Evolutionary conservation across 176 grass and related monocot species (phyloP), one percentile per base, ranked within the genome.

Genomic region (Aegilops longissima): DNA sequence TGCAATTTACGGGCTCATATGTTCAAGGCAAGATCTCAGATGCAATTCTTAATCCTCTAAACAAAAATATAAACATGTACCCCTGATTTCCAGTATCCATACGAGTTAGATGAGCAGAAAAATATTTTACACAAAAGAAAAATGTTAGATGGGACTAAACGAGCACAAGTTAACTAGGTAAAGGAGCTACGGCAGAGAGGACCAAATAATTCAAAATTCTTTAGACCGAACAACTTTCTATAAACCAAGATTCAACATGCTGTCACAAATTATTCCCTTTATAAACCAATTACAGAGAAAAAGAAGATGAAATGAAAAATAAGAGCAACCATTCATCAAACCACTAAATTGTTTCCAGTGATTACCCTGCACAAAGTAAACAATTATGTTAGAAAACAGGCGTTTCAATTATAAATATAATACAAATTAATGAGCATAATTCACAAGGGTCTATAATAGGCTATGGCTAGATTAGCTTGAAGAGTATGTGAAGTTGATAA

Each of bases 241-340:
- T 91, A 88, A 85, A 85, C 65, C 86, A 88, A 85, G 82, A 91
- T 91, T 91, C 86, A 23, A 83, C 73, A 78, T 86, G 63, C 17
- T 84, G 89, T 88, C 86, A 82, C 86, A 91, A 81, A 88, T 88
- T 85, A 91, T 91, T 85, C 86, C 86, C 78, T 82, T 88, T 91
- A 91, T 91, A 88, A 91, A 91, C 33, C 90, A 91, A 91, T 91
- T 91, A 91, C 82, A 88, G 42, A 91, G 56, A 40, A 65, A 85
- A 21, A 59, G 86, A 88, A 21, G 52, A 85, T 78, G 83, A 88
- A 91, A 85, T 25, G 86, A 85, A 88, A 86, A 88, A 82, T 44
- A 88, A 4, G 52, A 31, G 52, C 82, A 88, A 35, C 65, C 71
- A 58, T 88, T 82, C 86, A 77, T 64, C 90, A 88, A 88, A 38